These are phyloP conservation scores for Pichia sporocuriosa DNA, from an alignment of 805 yeast genomes.

Conservation along the genomic window DNA sequence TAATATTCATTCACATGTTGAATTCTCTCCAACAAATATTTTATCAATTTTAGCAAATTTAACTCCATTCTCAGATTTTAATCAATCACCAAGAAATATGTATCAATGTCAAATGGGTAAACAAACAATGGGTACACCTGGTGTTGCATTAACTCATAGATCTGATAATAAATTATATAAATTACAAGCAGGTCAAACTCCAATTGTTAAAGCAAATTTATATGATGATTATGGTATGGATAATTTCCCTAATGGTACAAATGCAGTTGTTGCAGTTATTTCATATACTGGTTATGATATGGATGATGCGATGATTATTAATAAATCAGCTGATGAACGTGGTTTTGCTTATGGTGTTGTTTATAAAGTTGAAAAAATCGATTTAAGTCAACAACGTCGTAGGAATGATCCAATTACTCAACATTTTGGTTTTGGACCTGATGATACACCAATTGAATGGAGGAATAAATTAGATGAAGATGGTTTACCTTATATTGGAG, in stretches of 20 bases:
- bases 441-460: slow-evolving; percentile 91
- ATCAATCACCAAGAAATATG: slow-evolving; percentile 99
- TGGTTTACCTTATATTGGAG: slow-evolving; percentile 89
- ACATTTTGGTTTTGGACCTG: slow-evolving; percentile 90
- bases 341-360: slow-evolving; percentile 98
- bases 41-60: slow-evolving; percentile 91
- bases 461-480: slow-evolving; percentile 80
- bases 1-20: slow-evolving; percentile 85
- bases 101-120: slow-evolving; percentile 99
- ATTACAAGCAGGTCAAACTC: slow-evolving; percentile 93
- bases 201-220: slow-evolving; percentile 87
- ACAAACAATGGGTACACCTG: slow-evolving; percentile 99
- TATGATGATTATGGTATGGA: slow-evolving; percentile 98
- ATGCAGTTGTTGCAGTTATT: slow-evolving; percentile 97
- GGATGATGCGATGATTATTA: slow-evolving; percentile 99
- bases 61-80: slow-evolving; percentile 97
- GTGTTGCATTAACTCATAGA: slow-evolving; percentile 87
- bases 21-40: slow-evolving; percentile 90
- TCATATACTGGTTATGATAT: slow-evolving; percentile 99
- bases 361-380: slow-evolving; percentile 89
- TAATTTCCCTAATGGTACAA: slow-evolving; percentile 96
- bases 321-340: slow-evolving; percentile 95
- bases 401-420: slow-evolving; percentile 93
- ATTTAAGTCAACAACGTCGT: slow-evolving; percentile 66
- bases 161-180: slow-evolving; percentile 92